phyloP scores from a whole-genome alignment of 2,329 filamentous ascomycete species.

The Proliferodiscus dingleyae region DNA sequence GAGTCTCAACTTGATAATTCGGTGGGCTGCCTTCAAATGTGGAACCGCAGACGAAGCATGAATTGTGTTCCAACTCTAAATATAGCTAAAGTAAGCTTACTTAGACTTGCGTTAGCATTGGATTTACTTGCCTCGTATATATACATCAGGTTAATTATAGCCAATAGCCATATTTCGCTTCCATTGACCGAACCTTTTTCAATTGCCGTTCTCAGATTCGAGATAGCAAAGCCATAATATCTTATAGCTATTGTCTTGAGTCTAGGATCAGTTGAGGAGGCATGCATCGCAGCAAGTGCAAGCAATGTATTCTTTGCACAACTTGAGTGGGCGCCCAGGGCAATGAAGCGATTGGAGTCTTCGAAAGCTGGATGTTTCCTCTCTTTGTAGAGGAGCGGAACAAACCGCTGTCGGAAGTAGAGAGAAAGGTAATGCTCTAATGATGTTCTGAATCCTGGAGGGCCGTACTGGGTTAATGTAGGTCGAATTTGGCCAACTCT shows the following conservation, averaged over 20 bases:
- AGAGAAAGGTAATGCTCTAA: constrained; percentile 5
- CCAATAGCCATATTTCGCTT: constrained; percentile 4
- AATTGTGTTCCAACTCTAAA: constrained; percentile 6
- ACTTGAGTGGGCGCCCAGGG: neutral
- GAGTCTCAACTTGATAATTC: constrained; percentile 4
- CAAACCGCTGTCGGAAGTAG: constrained; percentile 3
- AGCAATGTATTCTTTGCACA: constrained; percentile 2
- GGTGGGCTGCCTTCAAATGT: neutral
- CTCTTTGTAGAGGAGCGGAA: neutral
- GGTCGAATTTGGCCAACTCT: neutral
- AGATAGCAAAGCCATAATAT: constrained; percentile 1
- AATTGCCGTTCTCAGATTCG: neutral
- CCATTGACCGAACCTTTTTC: neutral
- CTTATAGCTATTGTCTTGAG: constrained; percentile 1
- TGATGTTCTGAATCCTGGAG: constrained; percentile 2
- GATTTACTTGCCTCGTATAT: constrained; percentile 2
- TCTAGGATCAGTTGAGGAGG: constrained; percentile 4
- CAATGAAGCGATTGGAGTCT: neutral
- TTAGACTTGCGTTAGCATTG: neutral
- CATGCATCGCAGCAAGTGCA: constrained; percentile 6
- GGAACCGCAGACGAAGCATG: constrained; percentile 1
- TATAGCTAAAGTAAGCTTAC: constrained; percentile 1
- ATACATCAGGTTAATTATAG: constrained; percentile 2
- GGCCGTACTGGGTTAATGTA: neutral
- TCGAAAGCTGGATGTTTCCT: constrained; percentile 3